Base-by-base conservation (phyloP, 164 flowering plant genomes). In the Magnolia changhungtana region DNA sequence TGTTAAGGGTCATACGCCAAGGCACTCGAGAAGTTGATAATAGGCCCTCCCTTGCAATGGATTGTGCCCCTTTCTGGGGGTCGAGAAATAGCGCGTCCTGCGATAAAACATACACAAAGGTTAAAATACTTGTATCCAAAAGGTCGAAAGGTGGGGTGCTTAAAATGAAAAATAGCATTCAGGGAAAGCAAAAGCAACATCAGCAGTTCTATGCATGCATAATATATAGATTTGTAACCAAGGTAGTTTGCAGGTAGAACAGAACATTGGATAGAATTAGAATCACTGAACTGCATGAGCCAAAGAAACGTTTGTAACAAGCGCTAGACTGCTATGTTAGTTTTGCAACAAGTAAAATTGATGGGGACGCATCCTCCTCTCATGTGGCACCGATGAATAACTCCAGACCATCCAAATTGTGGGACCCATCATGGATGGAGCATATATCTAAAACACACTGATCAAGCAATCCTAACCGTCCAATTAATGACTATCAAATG, bases 21-120 rank as follows among this genome's bases (percentile, higher is more conserved):
- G 97, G 88, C 98, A 96, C 82, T 96, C 99, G 16, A 96, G 84
- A 27, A 96, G 92, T 76, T 96, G 99, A 82, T 94, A 94, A 72
- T 94, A 96, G 61, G 99, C 99, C 71, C 99, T 83, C 79, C 99
- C 99, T 86, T 94, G 99, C 81, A 96, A 90, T 75, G 99, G 98
- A 81, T 93, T 96, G 80, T 96, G 98, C 67, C 99, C 99, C 81
- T 93, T 87, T 80, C 90, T 90, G 16, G 98, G 98, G 74, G 87
- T 77, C 19, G 99, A 91, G 85, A 96, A 96, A 82, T 96, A 96
- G 45, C 98, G 85, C 6, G 99, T 94, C 98, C 99, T 94, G 73
- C 27, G 71, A 74, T 59, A 80, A 76, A 72, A 21, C 50, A 77
- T 20, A 74, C 24, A 50, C 9, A 68, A 18, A 66, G 49, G 18